These are phyloP conservation scores for Heracleum sosnowskyi DNA, from an alignment of 129 eudicot species.

Conservation along the genomic window DNA sequence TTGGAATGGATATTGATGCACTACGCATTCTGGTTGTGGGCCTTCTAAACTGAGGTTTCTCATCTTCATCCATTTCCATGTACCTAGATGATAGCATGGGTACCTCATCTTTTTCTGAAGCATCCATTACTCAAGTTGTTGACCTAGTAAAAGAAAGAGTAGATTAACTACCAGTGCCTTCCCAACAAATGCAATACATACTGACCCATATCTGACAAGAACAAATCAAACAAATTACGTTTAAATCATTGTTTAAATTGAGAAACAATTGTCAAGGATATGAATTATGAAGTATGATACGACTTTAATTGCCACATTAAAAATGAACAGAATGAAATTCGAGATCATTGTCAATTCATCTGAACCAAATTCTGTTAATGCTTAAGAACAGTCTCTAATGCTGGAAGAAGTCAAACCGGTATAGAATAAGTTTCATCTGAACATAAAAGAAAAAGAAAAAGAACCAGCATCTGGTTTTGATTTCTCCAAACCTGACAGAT, in stretches of 20 bases:
- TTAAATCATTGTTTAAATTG: background rate
- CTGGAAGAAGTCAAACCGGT: background rate
- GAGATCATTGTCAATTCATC: background rate
- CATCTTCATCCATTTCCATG: slow-evolving; percentile 28
- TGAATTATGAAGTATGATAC: background rate
- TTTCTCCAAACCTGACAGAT: background rate
- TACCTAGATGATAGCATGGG: slow-evolving; percentile 12
- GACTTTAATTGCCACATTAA: background rate
- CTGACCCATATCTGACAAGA: background rate
- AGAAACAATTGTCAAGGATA: background rate
- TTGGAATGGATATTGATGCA: slow-evolving; percentile 61
- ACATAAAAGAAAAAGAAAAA: background rate
- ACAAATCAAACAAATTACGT: background rate
- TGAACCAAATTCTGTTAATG: background rate
- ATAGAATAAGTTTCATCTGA: background rate
- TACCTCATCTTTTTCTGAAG: slow-evolving; percentile 46
- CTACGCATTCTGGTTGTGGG: slow-evolving; percentile 41
- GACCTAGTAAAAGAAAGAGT: slow-evolving; percentile 26
- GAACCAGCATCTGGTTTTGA: background rate
- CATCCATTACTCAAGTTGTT: slow-evolving; percentile 41
- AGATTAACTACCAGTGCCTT: background rate
- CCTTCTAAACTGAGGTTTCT: slow-evolving; percentile 20
- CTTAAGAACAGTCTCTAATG: background rate
- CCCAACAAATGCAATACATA: background rate
- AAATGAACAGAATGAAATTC: background rate